These are phyloP conservation scores for Cucumis cinereus DNA, from an alignment of 306 rosid genomes.

Conservation along the genomic window DNA sequence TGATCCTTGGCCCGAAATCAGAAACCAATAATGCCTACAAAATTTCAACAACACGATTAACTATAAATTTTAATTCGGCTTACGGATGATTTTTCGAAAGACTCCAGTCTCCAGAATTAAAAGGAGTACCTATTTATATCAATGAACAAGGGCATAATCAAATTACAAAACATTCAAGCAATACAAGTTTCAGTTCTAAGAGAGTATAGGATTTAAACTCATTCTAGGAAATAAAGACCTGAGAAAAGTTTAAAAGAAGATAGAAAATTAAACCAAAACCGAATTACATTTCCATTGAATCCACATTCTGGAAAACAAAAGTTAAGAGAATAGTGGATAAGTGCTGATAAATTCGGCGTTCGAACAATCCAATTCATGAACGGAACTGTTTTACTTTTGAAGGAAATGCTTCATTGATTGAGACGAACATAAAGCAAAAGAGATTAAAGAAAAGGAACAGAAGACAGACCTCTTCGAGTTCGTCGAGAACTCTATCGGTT, in stretches of 20 bases:
- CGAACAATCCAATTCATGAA: not conserved
- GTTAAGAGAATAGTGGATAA: not conserved
- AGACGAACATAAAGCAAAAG: not conserved
- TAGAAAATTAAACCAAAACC: not conserved
- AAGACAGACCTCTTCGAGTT: conserved; percentile 75
- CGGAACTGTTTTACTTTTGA: not conserved
- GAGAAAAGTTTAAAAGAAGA: not conserved
- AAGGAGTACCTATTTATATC: not conserved
- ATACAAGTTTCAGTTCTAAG: not conserved
- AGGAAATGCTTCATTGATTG: not conserved
- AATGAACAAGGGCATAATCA: not conserved
- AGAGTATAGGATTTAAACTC: not conserved
- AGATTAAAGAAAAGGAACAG: not conserved
- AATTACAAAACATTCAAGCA: not conserved
- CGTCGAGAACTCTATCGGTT: conserved; percentile 81
- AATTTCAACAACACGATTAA: not conserved
- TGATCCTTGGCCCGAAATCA: conserved; percentile 84
- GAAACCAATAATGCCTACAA: conserved; percentile 72
- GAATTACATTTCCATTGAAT: not conserved
- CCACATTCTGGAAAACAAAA: not conserved
- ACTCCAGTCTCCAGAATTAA: not conserved
- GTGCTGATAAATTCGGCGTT: not conserved
- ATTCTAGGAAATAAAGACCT: not conserved
- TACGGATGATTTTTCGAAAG: not conserved
- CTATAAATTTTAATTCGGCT: not conserved